These are phyloP conservation scores for Colletotrichum lindemuthianum DNA, from an alignment of 2,329 filamentous ascomycete species.

Conservation along the genomic window DNA sequence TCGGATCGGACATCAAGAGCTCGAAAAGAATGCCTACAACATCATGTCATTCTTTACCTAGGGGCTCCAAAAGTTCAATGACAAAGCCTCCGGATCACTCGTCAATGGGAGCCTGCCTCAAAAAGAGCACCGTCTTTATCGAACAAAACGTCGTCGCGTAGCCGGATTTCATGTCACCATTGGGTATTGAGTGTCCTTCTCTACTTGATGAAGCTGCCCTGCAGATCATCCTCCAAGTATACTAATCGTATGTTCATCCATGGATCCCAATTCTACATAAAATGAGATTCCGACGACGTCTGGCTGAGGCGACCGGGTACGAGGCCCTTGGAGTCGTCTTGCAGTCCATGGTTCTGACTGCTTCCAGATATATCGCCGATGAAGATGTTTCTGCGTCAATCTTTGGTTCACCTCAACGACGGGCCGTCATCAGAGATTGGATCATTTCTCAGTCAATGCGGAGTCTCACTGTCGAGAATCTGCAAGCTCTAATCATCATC, in stretches of 20 bases:
- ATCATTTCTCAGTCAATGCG: conserved; percentile 45
- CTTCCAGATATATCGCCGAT: conserved; percentile 42
- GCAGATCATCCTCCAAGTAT: conserved; percentile 43
- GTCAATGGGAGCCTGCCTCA: not conserved
- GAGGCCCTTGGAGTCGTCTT: conserved; percentile 44
- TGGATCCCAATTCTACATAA: conserved; percentile 52
- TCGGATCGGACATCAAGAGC: not conserved
- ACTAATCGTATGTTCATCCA: conserved; percentile 49
- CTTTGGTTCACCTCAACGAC: not conserved
- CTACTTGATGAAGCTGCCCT: conserved; percentile 36
- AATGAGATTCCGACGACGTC: conserved; percentile 40
- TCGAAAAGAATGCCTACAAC: conserved; percentile 25
- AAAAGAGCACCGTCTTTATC: fast-evolving
- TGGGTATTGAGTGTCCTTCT: not conserved
- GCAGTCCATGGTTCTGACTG: conserved; percentile 46
- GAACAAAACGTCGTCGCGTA: conserved; percentile 1
- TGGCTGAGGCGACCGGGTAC: conserved; percentile 39
- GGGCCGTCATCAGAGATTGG: conserved; percentile 32
- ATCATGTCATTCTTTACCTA: conserved; percentile 31
- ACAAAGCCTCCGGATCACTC: not conserved
- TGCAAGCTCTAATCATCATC: conserved; percentile 49
- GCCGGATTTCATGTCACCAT: not conserved
- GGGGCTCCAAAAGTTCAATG: conserved; percentile 24
- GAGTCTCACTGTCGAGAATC: conserved; percentile 46
- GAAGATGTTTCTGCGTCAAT: conserved; percentile 34